Evolutionary conservation across 2,329 filamentous ascomycete genomes (phyloP).

Genomic region (Fusarium redolens): DNA sequence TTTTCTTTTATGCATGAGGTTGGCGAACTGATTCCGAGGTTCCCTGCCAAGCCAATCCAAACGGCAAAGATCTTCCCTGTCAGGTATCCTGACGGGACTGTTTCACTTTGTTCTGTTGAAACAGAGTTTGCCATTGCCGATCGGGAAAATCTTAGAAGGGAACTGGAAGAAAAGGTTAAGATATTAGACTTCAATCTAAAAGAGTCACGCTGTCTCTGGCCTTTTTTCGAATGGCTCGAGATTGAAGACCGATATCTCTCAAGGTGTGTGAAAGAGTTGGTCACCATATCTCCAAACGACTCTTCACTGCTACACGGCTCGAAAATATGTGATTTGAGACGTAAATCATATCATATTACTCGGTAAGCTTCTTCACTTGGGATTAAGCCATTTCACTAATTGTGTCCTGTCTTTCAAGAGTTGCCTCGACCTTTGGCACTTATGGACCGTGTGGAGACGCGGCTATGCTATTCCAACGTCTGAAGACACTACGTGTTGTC

Average conservation of each 20-base stretch:
- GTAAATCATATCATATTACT: too few relatives aligned
- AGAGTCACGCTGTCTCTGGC: neutral
- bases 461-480: too few relatives aligned
- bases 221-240: slow-evolving; percentile 10
- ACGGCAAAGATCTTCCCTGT: slow-evolving; percentile 26
- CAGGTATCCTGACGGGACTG: neutral
- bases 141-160: neutral
- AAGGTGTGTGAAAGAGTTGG: neutral
- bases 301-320: too few relatives aligned
- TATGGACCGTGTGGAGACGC: too few relatives aligned
- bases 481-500: too few relatives aligned
- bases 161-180: neutral
- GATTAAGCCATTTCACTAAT: too few relatives aligned
- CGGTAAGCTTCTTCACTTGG: too few relatives aligned
- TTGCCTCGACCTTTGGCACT: too few relatives aligned
- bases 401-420: too few relatives aligned
- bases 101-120: neutral
- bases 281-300: neutral
- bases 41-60: slow-evolving; percentile 8
- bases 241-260: slow-evolving; percentile 27
- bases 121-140: slow-evolving; percentile 21
- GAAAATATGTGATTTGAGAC: too few relatives aligned
- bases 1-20: slow-evolving; percentile 4
- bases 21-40: neutral
- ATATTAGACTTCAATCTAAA: slow-evolving; percentile 12